Evolutionary conservation across 2,329 filamentous ascomycete species (phyloP), one percentile per base, ranked within the genome.

Genomic region (Phialophora macrospora): DNA sequence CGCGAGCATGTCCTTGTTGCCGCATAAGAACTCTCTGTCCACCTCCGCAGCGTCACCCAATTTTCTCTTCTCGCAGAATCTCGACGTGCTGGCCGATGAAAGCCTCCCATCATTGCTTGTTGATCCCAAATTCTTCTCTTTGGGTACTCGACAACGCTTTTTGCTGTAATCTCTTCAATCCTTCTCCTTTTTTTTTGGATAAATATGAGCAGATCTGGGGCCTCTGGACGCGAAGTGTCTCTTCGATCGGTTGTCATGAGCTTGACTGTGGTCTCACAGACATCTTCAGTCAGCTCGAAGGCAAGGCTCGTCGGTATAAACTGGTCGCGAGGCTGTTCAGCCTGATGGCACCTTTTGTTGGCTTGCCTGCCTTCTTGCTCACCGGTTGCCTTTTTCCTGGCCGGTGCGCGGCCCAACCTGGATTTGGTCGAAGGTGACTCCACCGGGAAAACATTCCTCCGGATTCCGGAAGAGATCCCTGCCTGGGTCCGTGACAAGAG

Each of bases 1-100:
- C 12, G 22, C n/a, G 24, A 32, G 24, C 48, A 51, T 0, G 20
- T 28, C 20, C 48, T 55, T 17, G 12, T 12, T 24, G 48, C 28
- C 28, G 52, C 52, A 55, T 55, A 55, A 55, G 52, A 55, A 55
- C 14, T 55, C 48, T 48, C 7, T 55, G 52, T 34, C 52, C 52
- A 55, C 52, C 24, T 55, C 28, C 28, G 24, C 12, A 55, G 28
- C 17, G n/a, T 30, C 12, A 32, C 26, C n/a, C 12, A 32, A 2
- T 1, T 34, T 55, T 34, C 52, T 55, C 48, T 52, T 28, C 48
- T 28, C 48, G 7, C 26, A 24, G 4, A 52, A 24, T 52, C 6
- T 28, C 26, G 52, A 22, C 11, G 22, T 51, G 2, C 17, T 34
- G 4, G 14, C 34, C 5, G 17, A 55, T 11, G 34, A 28, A 20